These are phyloP conservation scores for Tagetes erecta DNA, from an alignment of 129 eudicot species.

Conservation along the genomic window DNA sequence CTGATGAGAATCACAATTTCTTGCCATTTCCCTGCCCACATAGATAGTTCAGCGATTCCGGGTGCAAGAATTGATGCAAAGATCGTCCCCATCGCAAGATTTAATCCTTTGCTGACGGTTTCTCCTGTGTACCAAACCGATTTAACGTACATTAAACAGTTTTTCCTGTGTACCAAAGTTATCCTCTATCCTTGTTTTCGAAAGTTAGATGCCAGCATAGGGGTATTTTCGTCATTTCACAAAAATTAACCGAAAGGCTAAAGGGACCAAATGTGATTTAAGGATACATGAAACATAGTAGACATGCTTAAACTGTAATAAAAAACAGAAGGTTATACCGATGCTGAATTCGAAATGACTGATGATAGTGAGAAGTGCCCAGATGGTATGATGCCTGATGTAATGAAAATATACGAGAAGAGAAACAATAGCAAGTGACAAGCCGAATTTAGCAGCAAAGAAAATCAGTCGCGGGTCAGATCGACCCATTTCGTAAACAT, in stretches of 20 bases:
- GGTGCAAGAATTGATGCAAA: slow-evolving; percentile 69
- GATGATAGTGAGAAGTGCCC: slow-evolving; percentile 89
- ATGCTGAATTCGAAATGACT: slow-evolving; percentile 93
- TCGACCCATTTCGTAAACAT: slow-evolving; percentile 59
- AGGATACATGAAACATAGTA: too few relatives aligned
- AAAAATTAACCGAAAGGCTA: too few relatives aligned
- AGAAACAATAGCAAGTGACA: slow-evolving; percentile 70
- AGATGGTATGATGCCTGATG: slow-evolving; percentile 56
- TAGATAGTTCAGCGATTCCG: slow-evolving; percentile 58
- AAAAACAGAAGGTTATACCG: slow-evolving; percentile 36
- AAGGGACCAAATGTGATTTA: too few relatives aligned
- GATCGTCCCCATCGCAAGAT: slow-evolving; percentile 76
- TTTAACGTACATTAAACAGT: too few relatives aligned
- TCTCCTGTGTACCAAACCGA: slow-evolving; percentile 48
- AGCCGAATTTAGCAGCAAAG: slow-evolving; percentile 75
- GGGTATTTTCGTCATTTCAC: too few relatives aligned
- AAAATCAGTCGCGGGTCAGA: slow-evolving; percentile 69
- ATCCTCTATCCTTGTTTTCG: too few relatives aligned
- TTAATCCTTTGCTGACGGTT: slow-evolving; percentile 76
- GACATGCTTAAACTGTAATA: too few relatives aligned
- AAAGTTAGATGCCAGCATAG: too few relatives aligned
- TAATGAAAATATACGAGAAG: slow-evolving; percentile 61
- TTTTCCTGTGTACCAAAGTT: too few relatives aligned
- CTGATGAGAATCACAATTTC: slow-evolving; percentile 63
- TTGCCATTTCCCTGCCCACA: slow-evolving; percentile 45